Evolutionary conservation across 2,329 filamentous ascomycete species (phyloP).

Genomic region (Paecilomyces sp.): DNA sequence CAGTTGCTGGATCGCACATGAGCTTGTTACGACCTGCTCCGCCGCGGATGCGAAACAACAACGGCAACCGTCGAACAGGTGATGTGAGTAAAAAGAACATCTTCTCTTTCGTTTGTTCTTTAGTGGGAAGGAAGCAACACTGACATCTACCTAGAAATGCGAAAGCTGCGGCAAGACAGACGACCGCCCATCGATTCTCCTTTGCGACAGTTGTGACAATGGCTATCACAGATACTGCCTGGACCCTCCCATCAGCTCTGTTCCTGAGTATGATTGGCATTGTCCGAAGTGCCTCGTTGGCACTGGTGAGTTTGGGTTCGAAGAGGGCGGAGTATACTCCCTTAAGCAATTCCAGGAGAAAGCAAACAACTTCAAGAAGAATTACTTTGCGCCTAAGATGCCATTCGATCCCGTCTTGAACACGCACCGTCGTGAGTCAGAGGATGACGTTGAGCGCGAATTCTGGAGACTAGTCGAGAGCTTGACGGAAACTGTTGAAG

Average conservation of each 20-base stretch:
- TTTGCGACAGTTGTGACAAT: slow-evolving; percentile 88
- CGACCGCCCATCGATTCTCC: slow-evolving; percentile 60
- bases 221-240: slow-evolving; percentile 83
- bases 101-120: not conserved
- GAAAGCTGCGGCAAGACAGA: slow-evolving; percentile 79
- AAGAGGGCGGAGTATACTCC: slow-evolving; percentile 93
- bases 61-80: slow-evolving; percentile 50
- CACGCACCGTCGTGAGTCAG: slow-evolving; percentile 71
- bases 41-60: slow-evolving; percentile 49
- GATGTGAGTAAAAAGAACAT: slow-evolving; percentile 38
- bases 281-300: slow-evolving; percentile 92
- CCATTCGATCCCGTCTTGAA: slow-evolving; percentile 79
- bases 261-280: slow-evolving; percentile 87
- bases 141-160: slow-evolving; percentile 56
- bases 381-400: slow-evolving; percentile 87
- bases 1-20: slow-evolving; percentile 95
- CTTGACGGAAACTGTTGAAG: slow-evolving; percentile 90
- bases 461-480: slow-evolving; percentile 96
- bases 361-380: slow-evolving; percentile 88
- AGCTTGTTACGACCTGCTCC: slow-evolving; percentile 80
- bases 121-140: slow-evolving; percentile 11
- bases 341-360: slow-evolving; percentile 94
- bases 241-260: slow-evolving; percentile 71
- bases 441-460: slow-evolving; percentile 92
- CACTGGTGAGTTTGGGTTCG: slow-evolving; percentile 93